Evolutionary conservation across 1,284 basidiomycete genomes (phyloP).

Genomic region (Bothia castanella): DNA sequence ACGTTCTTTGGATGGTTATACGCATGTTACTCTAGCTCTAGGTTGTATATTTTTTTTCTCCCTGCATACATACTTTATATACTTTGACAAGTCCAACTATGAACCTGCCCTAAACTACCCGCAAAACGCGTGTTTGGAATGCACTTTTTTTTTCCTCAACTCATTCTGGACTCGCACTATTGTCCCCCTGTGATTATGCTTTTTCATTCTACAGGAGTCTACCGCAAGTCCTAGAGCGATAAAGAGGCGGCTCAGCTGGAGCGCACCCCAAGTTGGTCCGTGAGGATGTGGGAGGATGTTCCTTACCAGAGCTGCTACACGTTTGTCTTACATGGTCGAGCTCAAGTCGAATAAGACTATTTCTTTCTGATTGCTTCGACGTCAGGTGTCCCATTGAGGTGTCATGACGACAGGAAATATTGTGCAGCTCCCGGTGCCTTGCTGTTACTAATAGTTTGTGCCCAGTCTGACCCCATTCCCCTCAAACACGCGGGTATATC

Average conservation of each 20-base stretch:
- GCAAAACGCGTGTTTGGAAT: neutral
- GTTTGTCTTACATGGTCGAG: neutral
- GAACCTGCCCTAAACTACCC: conserved; percentile 24
- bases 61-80: neutral
- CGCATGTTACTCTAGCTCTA: too few relatives aligned
- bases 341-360: too few relatives aligned
- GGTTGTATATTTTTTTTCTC: conserved; percentile 3
- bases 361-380: too few relatives aligned
- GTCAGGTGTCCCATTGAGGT: too few relatives aligned
- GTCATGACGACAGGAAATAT: too few relatives aligned
- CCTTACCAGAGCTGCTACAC: conserved; percentile 50
- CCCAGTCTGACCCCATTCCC: too few relatives aligned
- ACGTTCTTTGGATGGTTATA: conserved; percentile 21
- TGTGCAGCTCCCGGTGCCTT: too few relatives aligned
- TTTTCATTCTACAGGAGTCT: conserved; percentile 42
- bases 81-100: neutral
- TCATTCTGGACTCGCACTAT: conserved; percentile 50
- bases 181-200: conserved; percentile 42
- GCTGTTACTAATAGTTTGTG: too few relatives aligned
- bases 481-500: too few relatives aligned
- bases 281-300: conserved; percentile 39
- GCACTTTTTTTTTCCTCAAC: conserved; percentile 20
- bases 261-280: conserved; percentile 30
- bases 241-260: conserved; percentile 42
- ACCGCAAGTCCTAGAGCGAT: conserved; percentile 46